Evolutionary conservation across 495 filamentous ascomycete genomes (phyloP).

Genomic region (Penicillium crystallinum): DNA sequence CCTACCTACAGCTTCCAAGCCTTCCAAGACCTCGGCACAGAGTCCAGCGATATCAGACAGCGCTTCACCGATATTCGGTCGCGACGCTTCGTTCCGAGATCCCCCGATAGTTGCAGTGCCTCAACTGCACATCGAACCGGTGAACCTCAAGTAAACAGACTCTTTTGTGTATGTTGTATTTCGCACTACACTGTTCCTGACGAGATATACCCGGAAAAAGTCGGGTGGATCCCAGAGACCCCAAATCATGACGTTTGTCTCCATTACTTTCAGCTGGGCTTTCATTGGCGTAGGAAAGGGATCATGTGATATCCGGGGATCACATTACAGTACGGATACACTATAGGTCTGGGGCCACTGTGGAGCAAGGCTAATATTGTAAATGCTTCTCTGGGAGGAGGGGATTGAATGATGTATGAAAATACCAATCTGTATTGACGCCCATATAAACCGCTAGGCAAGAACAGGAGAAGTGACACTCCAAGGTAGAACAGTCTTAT

Average conservation of each 20-base stretch:
- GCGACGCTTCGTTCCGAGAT: conserved; percentile 9
- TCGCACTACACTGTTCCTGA: too few relatives aligned
- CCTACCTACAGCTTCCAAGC: background rate
- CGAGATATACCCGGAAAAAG: conserved; percentile 18
- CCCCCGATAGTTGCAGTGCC: conserved; percentile 13
- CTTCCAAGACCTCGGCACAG: background rate
- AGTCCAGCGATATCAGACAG: background rate
- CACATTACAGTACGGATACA: background rate
- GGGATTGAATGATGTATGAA: too few relatives aligned
- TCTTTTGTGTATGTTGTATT: background rate
- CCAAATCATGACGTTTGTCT: conserved; percentile 2
- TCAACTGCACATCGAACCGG: conserved; percentile 15
- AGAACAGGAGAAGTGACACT: conserved; percentile 8
- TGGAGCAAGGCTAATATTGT: too few relatives aligned
- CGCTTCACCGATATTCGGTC: background rate
- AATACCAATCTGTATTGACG: too few relatives aligned
- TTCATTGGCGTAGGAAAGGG: conserved; percentile 9
- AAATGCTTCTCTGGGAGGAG: too few relatives aligned
- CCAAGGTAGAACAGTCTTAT: conserved; percentile 13
- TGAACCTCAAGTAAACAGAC: conserved; percentile 36
- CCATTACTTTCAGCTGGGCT: conserved; percentile 11
- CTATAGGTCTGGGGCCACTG: background rate
- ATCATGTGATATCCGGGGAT: conserved; percentile 31
- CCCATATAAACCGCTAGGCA: background rate
- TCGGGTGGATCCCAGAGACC: conserved; percentile 12